Evolutionary conservation across 768 basidiomycete genomes (phyloP), one percentile per base, ranked within the genome.

Genomic region (Podaxis mareebaensis): DNA sequence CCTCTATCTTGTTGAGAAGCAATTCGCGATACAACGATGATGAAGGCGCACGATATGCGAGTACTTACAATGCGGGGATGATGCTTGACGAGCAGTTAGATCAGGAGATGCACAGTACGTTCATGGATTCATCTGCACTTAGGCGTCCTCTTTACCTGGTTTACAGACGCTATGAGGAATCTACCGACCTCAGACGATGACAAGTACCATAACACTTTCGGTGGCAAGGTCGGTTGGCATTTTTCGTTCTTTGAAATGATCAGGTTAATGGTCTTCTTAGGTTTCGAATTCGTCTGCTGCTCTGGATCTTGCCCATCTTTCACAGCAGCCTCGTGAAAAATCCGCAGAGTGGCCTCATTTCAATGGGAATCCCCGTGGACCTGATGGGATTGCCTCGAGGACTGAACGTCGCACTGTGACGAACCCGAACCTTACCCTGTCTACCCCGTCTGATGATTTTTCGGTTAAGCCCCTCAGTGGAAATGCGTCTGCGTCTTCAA

Each of bases 321-420:
- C 92, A 3, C 93, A 93, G 72, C 90, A 90, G 5, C 89, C 91
- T 13, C 80, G 85, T 38, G 89, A 89, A 71, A 90, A 88, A 73
- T 82, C 92, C 8, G 94, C 94, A 1, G 95, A 97, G 73, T 98
- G 96, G 96, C 93, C 95, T 36, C 93, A 95, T 73, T 97, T 95
- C 76, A 79, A 85, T 52, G 84, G 84, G 28, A 81, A 82, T 53
- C 72, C 81, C 49, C 86, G 90, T 68, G 83, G 79, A 30, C 85
- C 86, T 38, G 92, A 93, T 40, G 79, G 80, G 12, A 67, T 85
- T 36, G 71, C 76, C 48, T 78, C 81, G 46, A 83, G 89, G 60
- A 69, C 77, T 33, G 90, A 91, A 60, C 83, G 91, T 65, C 88
- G 91, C 39, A 85, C 79, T 30, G 89, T 90, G 44, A 92, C 91